Evolutionary conservation across 805 yeast species (phyloP), one percentile per base, ranked within the genome.

Genomic region (Suhomyces faveliae): DNA sequence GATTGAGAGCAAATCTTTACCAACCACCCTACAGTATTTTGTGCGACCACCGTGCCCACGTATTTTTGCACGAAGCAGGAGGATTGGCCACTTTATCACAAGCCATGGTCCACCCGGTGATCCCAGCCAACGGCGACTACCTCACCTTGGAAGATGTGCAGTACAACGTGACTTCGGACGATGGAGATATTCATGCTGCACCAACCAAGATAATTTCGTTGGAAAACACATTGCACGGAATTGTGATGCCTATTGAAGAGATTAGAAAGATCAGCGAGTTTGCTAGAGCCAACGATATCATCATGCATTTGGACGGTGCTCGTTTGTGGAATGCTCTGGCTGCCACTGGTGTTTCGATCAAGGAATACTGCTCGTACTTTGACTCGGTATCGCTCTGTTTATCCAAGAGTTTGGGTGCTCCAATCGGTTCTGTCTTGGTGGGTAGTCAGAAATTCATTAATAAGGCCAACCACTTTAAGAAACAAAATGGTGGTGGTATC

Each of bases 401-500:
- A 44, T 89, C 96, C 43, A 91, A 91, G 66, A 85, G 95, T 5
- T 74, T 90, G 59, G 96, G 96, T 50, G 97, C 97, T 1, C 97
- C 97, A 49, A 83, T 91, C 59, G 97, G 97, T 6, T 85, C 96
- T 12, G 81, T 90, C 4, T 74, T 91, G 39, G 96, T 89, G 35
- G 94, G 96, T 35, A 68, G 73, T 40, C 59, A 63, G 35, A 68
- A 71, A 43, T 76, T 83, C 56, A 84, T 89, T 52, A 69, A 73
- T 57, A 83, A 81, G 60, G 89, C 94, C 37, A 84, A 83, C 63
- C 96, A 90, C 68, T 86, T 90, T 72, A 85, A 87, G 57, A 91
- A 91, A 61, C 97, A 91, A 70, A 80, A 81, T 54, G 97, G 97
- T 62, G 97, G 97, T 57, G 97, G 97, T 54, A 81, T 91, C 43